Conservation (phyloP, 176 grass and related monocot genomes). For the Raddia distichophylla region DNA sequence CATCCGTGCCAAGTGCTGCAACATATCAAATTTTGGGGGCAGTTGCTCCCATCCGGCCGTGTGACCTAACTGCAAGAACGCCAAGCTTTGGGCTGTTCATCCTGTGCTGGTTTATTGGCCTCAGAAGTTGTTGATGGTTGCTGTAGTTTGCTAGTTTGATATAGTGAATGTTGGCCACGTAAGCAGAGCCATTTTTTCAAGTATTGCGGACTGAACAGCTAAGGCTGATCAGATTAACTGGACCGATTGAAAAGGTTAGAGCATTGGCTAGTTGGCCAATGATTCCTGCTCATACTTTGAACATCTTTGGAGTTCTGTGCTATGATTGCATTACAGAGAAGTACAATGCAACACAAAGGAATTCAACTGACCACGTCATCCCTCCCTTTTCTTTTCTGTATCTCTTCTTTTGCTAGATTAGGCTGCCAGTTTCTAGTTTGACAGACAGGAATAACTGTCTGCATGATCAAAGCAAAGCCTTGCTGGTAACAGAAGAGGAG, state of each 20-base stretch:
- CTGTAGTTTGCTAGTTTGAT: background rate
- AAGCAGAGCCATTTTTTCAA: background rate
- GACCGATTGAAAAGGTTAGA: slow-evolving; percentile 23
- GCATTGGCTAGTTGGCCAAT: slow-evolving; percentile 31
- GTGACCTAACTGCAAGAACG: slow-evolving; percentile 1
- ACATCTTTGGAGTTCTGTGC: slow-evolving; percentile 15
- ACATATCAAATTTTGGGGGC: slow-evolving; percentile 28
- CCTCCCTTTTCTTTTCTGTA: background rate
- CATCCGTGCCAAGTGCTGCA: slow-evolving; percentile 45
- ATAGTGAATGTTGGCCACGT: slow-evolving; percentile 6
- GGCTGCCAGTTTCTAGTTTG: background rate
- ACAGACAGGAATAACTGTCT: background rate
- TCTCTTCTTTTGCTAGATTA: slow-evolving; percentile 26
- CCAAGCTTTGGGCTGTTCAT: background rate
- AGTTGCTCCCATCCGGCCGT: background rate
- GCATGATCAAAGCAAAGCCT: background rate
- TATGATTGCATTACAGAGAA: slow-evolving; percentile 33
- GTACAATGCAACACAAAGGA: background rate
- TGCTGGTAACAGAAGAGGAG: slow-evolving; percentile 7
- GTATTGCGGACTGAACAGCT: slow-evolving; percentile 5
- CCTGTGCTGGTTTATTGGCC: slow-evolving; percentile 32
- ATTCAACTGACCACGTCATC: background rate
- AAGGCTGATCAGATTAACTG: slow-evolving; percentile 20
- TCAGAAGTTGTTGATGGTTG: slow-evolving; percentile 37
- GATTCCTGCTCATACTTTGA: slow-evolving; percentile 8